A percentile compares a stretch with the other conserved stretches of the same genome.
phyloP scores from a whole-genome alignment of 441 rosid species.

The Brassica hybrid region DNA sequence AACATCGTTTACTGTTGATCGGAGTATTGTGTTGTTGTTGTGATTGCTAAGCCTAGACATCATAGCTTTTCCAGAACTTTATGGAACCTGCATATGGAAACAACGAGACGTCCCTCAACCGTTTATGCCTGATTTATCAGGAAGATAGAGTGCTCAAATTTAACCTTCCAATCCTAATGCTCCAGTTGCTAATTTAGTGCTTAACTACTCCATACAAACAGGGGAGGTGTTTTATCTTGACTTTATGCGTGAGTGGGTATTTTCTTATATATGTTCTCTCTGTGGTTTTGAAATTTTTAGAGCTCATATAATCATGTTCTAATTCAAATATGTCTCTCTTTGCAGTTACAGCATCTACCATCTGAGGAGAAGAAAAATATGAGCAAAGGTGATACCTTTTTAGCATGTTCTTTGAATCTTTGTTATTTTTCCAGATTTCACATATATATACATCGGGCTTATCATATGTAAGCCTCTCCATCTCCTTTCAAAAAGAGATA shows the following conservation, averaged over 20 bases:
- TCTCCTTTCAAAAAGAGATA: not conserved
- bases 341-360: not conserved
- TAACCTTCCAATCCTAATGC: constrained; percentile 52
- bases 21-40: constrained; percentile 17
- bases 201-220: constrained; percentile 80
- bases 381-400: not conserved
- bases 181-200: constrained; percentile 71
- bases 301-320: not conserved
- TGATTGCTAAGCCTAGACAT: constrained; percentile 57
- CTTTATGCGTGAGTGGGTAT: constrained; percentile 79
- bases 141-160: constrained; percentile 48
- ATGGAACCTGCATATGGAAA: constrained; percentile 56
- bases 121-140: constrained; percentile 6
- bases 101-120: constrained; percentile 51
- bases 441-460: constrained; percentile 64
- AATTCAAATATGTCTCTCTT: not conserved
- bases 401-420: not conserved
- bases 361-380: not conserved
- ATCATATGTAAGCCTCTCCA: constrained; percentile 68
- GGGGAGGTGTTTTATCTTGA: constrained; percentile 88
- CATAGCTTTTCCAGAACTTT: constrained; percentile 47
- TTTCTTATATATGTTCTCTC: not conserved
- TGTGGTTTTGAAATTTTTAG: not conserved
- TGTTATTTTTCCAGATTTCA: not conserved
- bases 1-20: not conserved